Evolutionary conservation across 1,139 yeast genomes (phyloP).

Genomic region (Hyphopichia khmerensis): DNA sequence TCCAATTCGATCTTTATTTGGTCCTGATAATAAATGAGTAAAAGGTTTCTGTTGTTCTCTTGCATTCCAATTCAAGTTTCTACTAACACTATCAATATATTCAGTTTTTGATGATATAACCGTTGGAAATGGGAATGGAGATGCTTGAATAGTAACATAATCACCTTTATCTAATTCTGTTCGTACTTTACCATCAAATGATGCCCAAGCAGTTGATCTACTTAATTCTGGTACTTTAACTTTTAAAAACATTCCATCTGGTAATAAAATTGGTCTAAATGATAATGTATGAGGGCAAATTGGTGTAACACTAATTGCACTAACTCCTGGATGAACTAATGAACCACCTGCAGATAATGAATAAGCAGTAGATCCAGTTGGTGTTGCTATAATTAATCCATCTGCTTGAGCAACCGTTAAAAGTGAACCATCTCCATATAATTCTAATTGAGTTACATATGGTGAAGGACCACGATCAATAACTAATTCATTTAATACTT

Average conservation of each 20-base stretch:
- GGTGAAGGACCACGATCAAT: conserved; percentile 90
- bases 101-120: conserved; percentile 73
- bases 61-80: conserved; percentile 84
- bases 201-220: conserved; percentile 84
- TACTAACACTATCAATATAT: conserved; percentile 78
- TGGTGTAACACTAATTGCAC: conserved; percentile 87
- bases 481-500: conserved; percentile 79
- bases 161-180: conserved; percentile 71
- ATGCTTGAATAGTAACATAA: conserved; percentile 73
- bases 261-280: conserved; percentile 81
- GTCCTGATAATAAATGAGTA: conserved; percentile 7
- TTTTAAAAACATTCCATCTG: conserved; percentile 79
- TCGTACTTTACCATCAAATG: conserved; percentile 82
- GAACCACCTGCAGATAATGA: conserved; percentile 91
- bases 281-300: conserved; percentile 91
- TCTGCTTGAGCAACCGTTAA: conserved; percentile 89
- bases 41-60: conserved; percentile 82
- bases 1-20: conserved; percentile 2
- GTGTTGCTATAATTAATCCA: conserved; percentile 84
- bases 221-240: conserved; percentile 70
- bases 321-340: conserved; percentile 84
- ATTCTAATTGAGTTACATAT: conserved; percentile 76
- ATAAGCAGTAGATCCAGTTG: conserved; percentile 92
- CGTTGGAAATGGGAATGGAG: conserved; percentile 85
- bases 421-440: conserved; percentile 78